Base-by-base conservation (phyloP, 2,329 filamentous ascomycete genomes). In the Aspergillus fumigatiaffinis region DNA sequence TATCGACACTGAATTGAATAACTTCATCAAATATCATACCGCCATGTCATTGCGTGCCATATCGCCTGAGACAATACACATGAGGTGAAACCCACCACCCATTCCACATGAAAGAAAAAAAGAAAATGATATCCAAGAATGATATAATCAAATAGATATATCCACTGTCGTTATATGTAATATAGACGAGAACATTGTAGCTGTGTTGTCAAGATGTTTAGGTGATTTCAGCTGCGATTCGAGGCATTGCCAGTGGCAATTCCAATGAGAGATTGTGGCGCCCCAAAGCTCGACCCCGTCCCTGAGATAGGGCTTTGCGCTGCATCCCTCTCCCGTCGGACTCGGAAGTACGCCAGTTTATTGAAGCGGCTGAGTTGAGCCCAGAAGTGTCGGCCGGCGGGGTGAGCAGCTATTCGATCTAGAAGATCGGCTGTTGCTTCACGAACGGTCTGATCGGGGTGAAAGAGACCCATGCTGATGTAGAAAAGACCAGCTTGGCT, bases 351-450 rank as follows among this genome's bases (percentile, higher is more conserved):
- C 3, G 90, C 93, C 62, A 96, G 76, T 76, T 93, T 95, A 65
- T 92, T 88, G 70, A 97, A 99, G 48, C 91, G 82, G 57, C 92
- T 94, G 51, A 99, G 78, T 29, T 86, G 85, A 63, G 83, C 86
- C 91, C 93, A 99, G 82, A 94, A 97, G 75, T 97, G 91, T 68
- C 92, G 84, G 1, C 94, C 94, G 9, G 92, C 94, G 69, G 95
- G 89, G 74, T 99, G 93, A 56, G 88, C 87, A 63, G 87, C 84
- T 54, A 99, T 87, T 23, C 92, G 84, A 64, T 93, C 91, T 23
- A 99, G 75, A 38, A 99, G 77, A 59, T 90, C 90, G 1, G 91
- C 88, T 2, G 91, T 90, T 55, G 86, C 86, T 65, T 88, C 77
- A 38, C 94, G 83, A 10, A 97, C 92, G 52, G 91, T 88, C 38